Evolutionary conservation across 768 basidiomycete genomes (phyloP).

Genomic region (Lactarius evosmus): DNA sequence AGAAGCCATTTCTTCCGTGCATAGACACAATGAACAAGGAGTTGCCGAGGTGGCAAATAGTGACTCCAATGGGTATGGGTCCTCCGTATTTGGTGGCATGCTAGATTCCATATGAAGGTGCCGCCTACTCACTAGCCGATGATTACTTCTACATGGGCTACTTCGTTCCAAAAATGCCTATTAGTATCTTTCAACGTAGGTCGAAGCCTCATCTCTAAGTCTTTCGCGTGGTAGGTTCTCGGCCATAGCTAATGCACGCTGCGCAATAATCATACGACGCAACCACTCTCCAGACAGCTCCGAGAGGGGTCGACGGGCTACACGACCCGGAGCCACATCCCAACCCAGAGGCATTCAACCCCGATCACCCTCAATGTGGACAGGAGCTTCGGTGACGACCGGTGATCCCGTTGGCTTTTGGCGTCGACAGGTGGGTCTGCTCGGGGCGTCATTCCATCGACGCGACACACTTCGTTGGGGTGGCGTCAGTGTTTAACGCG

Average conservation of each 20-base stretch:
- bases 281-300: neutral
- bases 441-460: neutral
- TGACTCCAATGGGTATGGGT: no score
- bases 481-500: slow-evolving; percentile 14
- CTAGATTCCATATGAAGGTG: no score
- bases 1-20: slow-evolving; percentile 30
- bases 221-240: slow-evolving; percentile 28
- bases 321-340: slow-evolving; percentile 31
- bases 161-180: slow-evolving; percentile 32
- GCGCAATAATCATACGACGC: no score
- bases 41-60: no score
- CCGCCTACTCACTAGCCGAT: no score
- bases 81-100: no score
- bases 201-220: no score
- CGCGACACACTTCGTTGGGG: neutral
- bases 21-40: slow-evolving; percentile 29
- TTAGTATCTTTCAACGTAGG: neutral
- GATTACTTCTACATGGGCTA: slow-evolving; percentile 32
- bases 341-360: no score
- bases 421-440: slow-evolving; percentile 11
- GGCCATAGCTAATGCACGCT: neutral
- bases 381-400: no score
- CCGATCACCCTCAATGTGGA: no score
- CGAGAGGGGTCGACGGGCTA: slow-evolving; percentile 2
- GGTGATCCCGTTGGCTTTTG: no score